Evolutionary conservation across 108 stramenopile genomes (phyloP).

Genomic region (Stephanodiscus triporus): DNA sequence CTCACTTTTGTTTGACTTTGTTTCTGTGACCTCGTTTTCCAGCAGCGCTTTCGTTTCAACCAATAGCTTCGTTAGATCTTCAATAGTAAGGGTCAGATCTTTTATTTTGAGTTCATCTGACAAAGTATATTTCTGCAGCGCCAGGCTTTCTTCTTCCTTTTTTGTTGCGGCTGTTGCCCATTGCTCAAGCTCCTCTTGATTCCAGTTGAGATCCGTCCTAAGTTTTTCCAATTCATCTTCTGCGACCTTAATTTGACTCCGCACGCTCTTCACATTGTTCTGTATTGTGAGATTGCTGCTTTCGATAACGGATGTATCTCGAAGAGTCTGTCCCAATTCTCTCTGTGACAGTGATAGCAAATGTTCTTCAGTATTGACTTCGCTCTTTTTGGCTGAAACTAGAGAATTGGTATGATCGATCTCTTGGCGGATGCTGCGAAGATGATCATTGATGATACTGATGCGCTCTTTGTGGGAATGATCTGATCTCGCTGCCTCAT

Average conservation of each 20-base stretch:
- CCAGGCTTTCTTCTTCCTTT: conserved; percentile 84
- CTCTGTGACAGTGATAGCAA: conserved; percentile 62
- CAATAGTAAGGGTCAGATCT: conserved; percentile 64
- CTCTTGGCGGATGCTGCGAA: conserved; percentile 84
- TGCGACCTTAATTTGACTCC: conserved; percentile 65
- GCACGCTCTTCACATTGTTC: conserved; percentile 50
- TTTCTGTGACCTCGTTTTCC: conserved; percentile 71
- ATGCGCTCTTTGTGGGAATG: conserved; percentile 63
- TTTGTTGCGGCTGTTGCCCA: conserved; percentile 89
- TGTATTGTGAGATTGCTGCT: conserved; percentile 28
- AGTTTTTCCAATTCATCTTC: conserved; percentile 79
- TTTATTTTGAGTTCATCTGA: conserved; percentile 83
- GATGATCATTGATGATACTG: conserved; percentile 79
- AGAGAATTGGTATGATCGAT: conserved; percentile 80
- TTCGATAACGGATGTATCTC: conserved; percentile 38
- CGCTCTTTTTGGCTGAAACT: conserved; percentile 73
- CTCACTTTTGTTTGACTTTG: conserved; percentile 71
- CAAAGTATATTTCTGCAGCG: conserved; percentile 74
- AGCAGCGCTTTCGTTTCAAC: conserved; percentile 53
- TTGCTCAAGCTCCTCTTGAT: conserved; percentile 92
- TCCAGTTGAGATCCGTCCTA: conserved; percentile 86
- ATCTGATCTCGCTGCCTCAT: conserved; percentile 32
- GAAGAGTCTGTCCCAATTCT: conserved; percentile 59
- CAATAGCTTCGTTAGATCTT: conserved; percentile 57
- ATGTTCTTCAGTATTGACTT: conserved; percentile 81